phyloP scores from a whole-genome alignment of 1,284 basidiomycete species.

The Bjerkandera adusta region DNA sequence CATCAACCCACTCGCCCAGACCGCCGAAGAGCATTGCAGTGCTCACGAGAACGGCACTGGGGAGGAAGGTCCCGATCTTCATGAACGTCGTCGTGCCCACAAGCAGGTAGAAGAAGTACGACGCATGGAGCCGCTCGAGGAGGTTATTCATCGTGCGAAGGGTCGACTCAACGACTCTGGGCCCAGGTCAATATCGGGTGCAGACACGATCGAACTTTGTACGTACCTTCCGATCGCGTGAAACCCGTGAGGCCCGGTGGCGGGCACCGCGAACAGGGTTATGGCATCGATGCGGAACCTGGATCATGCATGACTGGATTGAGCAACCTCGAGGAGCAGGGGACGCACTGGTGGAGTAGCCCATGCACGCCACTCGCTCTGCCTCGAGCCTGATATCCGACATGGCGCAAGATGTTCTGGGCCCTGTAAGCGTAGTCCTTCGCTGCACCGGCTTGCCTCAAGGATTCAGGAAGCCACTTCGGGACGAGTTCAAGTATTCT shows the following conservation, averaged over 20 bases:
- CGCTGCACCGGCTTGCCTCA: slow-evolving; percentile 43
- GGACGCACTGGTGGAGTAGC: slow-evolving; percentile 66
- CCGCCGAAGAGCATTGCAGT: slow-evolving; percentile 83
- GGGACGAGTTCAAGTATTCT: slow-evolving; percentile 33
- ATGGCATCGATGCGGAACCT: slow-evolving; percentile 93
- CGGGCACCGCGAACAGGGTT: slow-evolving; percentile 86
- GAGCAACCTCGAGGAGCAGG: background rate
- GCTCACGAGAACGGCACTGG: slow-evolving; percentile 80
- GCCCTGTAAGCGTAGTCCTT: slow-evolving; percentile 56
- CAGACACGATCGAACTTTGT: slow-evolving; percentile 1
- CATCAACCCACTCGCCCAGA: slow-evolving; percentile 66
- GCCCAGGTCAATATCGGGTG: slow-evolving; percentile 1
- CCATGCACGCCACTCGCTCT: slow-evolving; percentile 77
- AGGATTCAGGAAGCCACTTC: slow-evolving; percentile 43
- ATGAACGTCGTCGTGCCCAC: slow-evolving; percentile 76
- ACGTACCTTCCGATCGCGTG: slow-evolving; percentile 81
- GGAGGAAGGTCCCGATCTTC: slow-evolving; percentile 88
- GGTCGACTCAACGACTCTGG: slow-evolving; percentile 79
- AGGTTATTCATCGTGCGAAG: slow-evolving; percentile 90
- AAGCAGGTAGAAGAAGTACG: slow-evolving; percentile 93
- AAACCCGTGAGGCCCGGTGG: slow-evolving; percentile 93
- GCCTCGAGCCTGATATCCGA: slow-evolving; percentile 69
- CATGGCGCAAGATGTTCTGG: slow-evolving; percentile 62
- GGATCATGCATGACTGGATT: background rate
- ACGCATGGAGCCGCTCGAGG: slow-evolving; percentile 90